Conservation (phyloP, 1,284 basidiomycete genomes). For the Moniliophthora roreri region DNA sequence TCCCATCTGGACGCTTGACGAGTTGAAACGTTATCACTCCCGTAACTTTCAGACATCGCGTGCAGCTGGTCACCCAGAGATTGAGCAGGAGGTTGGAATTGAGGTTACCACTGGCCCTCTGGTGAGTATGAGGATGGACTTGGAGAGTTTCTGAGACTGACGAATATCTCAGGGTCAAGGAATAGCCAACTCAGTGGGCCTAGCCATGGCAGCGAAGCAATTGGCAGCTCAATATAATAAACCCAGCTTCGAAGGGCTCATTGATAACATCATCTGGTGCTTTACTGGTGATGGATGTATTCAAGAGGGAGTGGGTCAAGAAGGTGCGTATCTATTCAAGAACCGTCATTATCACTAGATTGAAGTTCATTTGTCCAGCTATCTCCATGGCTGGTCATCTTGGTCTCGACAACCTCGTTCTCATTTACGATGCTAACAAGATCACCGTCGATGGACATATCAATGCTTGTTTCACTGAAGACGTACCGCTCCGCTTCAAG, state of each 20-base stretch:
- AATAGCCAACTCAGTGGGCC: constrained; percentile 72
- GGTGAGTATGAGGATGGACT: background rate
- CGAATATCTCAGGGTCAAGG: constrained; percentile 50
- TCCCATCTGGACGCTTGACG: constrained; percentile 52
- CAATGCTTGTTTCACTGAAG: constrained; percentile 70
- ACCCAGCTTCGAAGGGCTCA: constrained; percentile 54
- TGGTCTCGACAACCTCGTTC: constrained; percentile 73
- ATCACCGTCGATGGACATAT: constrained; percentile 76
- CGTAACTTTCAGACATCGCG: constrained; percentile 32
- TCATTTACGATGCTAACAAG: constrained; percentile 69
- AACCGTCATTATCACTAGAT: background rate
- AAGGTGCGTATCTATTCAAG: constrained; percentile 30
- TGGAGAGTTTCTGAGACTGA: background rate
- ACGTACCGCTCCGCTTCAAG: constrained; percentile 29
- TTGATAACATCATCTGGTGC: constrained; percentile 73
- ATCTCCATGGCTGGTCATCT: constrained; percentile 73
- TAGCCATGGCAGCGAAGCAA: constrained; percentile 74
- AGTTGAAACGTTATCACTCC: constrained; percentile 53
- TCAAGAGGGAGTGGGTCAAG: constrained; percentile 76
- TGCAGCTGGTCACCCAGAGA: constrained; percentile 12
- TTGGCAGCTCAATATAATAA: constrained; percentile 73
- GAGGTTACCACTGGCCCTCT: constrained; percentile 67
- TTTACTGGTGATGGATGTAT: constrained; percentile 78
- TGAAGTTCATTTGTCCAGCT: constrained; percentile 35
- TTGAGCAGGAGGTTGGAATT: constrained; percentile 10